A percentile compares a stretch with the other conserved stretches of the same genome.
phyloP scores from a whole-genome alignment of 2,329 filamentous ascomycete genomes.

The Lasiodiplodia sp. region DNA sequence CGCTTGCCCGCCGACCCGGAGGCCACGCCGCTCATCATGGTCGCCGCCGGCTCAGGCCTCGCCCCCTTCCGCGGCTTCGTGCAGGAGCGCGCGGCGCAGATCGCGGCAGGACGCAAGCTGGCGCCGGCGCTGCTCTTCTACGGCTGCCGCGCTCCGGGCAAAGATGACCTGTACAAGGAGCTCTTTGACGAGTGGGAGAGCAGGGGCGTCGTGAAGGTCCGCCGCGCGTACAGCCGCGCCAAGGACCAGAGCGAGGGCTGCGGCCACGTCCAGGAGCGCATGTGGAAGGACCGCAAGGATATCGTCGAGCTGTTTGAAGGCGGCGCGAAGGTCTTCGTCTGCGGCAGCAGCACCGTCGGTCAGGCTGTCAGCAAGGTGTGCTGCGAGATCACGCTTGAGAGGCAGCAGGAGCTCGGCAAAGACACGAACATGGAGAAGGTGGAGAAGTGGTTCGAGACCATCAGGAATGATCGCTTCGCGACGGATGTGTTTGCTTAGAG shows the following conservation, averaged over 20 bases:
- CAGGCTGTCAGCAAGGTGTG: slow-evolving; percentile 52
- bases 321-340: slow-evolving; percentile 68
- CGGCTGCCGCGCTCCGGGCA: slow-evolving; percentile 64
- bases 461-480: slow-evolving; percentile 56
- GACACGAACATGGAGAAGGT: slow-evolving; percentile 29
- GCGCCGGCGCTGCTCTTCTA: slow-evolving; percentile 71
- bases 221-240: slow-evolving; percentile 65
- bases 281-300: slow-evolving; percentile 57
- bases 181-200: slow-evolving; percentile 67
- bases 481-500: slow-evolving; percentile 53
- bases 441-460: slow-evolving; percentile 51
- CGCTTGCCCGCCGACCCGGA: slow-evolving; percentile 52
- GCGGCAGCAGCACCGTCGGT: slow-evolving; percentile 62
- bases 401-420: slow-evolving; percentile 41
- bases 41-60: slow-evolving; percentile 50
- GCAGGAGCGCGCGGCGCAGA: slow-evolving; percentile 50
- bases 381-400: slow-evolving; percentile 53
- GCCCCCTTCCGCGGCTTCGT: slow-evolving; percentile 54
- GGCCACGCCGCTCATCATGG: slow-evolving; percentile 51
- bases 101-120: slow-evolving; percentile 58
- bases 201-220: slow-evolving; percentile 66
- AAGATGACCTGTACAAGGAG: slow-evolving; percentile 67
- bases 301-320: slow-evolving; percentile 54
- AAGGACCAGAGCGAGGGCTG: slow-evolving; percentile 53
- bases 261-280: slow-evolving; percentile 61